These are phyloP conservation scores for Dentipellis sp. DNA, from an alignment of 768 basidiomycete genomes.

Conservation along the genomic window DNA sequence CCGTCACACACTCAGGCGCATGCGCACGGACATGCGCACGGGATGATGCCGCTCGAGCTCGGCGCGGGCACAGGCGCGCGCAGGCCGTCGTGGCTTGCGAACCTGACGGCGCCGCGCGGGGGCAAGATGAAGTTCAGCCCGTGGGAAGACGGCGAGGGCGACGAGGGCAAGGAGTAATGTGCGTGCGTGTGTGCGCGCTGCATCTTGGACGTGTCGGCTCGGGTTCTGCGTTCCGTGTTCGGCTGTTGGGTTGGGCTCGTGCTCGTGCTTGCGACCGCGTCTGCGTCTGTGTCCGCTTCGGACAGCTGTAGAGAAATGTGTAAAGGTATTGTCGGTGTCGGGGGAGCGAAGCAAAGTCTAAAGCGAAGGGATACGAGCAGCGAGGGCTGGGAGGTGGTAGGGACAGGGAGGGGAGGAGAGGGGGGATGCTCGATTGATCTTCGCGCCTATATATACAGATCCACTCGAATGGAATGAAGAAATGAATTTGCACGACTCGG, in stretches of 20 bases:
- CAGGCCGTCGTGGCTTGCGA: neutral
- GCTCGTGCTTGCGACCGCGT: no score
- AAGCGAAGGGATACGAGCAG: no score
- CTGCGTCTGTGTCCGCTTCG: no score
- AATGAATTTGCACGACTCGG: neutral
- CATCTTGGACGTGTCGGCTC: neutral
- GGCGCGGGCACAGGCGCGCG: conserved; percentile 52
- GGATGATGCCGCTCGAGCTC: conserved; percentile 9
- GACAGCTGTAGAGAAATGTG: no score
- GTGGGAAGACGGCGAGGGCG: conserved; percentile 65
- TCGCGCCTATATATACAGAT: neutral
- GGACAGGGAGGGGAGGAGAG: neutral
- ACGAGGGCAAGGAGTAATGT: conserved; percentile 2
- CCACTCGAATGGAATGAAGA: neutral
- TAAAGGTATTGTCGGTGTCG: no score
- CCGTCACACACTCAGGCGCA: conserved; percentile 42
- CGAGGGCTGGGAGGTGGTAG: neutral
- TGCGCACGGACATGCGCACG: conserved; percentile 1
- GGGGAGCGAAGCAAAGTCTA: no score
- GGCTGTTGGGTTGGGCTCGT: no score
- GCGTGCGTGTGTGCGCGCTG: neutral
- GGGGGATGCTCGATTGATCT: neutral
- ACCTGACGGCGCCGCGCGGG: conserved; percentile 42
- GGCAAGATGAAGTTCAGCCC: conserved; percentile 76
- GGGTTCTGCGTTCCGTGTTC: no score